phyloP scores from a whole-genome alignment of 1,284 basidiomycete species.

The Megacollybia platyphylla region DNA sequence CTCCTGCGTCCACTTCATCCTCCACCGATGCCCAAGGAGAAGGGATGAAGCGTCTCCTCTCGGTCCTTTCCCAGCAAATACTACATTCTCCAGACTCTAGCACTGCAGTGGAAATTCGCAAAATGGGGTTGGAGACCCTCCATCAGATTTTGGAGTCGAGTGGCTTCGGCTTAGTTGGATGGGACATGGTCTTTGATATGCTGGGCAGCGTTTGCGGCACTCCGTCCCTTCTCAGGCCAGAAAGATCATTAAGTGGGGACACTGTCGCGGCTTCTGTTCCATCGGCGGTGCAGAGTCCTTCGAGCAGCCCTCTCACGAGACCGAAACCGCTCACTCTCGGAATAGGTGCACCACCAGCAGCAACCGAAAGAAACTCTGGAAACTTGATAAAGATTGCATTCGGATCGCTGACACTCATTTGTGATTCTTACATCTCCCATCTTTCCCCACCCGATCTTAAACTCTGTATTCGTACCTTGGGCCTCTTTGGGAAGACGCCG shows the following conservation, averaged over 20 bases:
- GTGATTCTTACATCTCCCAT: slow-evolving; percentile 71
- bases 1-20: slow-evolving; percentile 48
- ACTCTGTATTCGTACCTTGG: slow-evolving; percentile 81
- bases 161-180: slow-evolving; percentile 86
- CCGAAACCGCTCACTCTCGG: slow-evolving; percentile 37
- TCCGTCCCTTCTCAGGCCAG: slow-evolving; percentile 13
- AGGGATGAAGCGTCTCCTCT: slow-evolving; percentile 74
- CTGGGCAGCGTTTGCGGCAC: slow-evolving; percentile 71
- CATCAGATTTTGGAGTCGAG: slow-evolving; percentile 85
- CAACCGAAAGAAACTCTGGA: slow-evolving; percentile 49
- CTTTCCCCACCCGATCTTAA: slow-evolving; percentile 74
- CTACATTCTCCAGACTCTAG: slow-evolving; percentile 32
- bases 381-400: slow-evolving; percentile 82
- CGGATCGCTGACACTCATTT: slow-evolving; percentile 87
- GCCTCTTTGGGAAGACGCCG: slow-evolving; percentile 80
- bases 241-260: not conserved
- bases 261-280: not conserved
- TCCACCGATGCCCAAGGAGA: slow-evolving; percentile 16
- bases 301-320: slow-evolving; percentile 22
- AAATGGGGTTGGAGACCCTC: slow-evolving; percentile 80
- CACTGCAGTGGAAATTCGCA: slow-evolving; percentile 65
- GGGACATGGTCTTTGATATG: slow-evolving; percentile 90
- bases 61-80: slow-evolving; percentile 74
- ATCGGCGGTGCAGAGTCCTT: slow-evolving; percentile 16
- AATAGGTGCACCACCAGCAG: slow-evolving; percentile 24